Evolutionary conservation across 2,329 filamentous ascomycete species (phyloP).

Genomic region (Pyricularia grisea): DNA sequence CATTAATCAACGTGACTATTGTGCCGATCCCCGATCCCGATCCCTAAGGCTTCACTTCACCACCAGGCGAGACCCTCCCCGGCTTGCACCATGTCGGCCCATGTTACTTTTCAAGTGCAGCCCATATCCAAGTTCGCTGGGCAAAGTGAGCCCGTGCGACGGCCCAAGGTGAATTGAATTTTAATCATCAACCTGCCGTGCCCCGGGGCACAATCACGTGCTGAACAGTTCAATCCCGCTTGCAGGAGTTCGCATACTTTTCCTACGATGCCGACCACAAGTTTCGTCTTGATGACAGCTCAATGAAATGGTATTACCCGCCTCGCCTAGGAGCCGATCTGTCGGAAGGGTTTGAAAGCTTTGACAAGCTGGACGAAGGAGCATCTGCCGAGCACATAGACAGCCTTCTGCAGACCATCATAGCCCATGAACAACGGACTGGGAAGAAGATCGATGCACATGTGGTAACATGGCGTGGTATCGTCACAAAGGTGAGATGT

Average conservation of each 20-base stretch:
- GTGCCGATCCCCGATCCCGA: background rate
- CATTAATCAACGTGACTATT: background rate
- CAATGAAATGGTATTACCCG: conserved; percentile 81
- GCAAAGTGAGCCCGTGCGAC: conserved; percentile 59
- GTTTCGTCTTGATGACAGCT: conserved; percentile 68
- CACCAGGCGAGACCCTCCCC: background rate
- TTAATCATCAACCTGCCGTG: background rate
- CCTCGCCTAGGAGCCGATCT: conserved; percentile 63
- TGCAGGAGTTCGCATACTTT: conserved; percentile 81
- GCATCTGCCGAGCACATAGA: conserved; percentile 80
- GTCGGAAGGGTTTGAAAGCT: conserved; percentile 70
- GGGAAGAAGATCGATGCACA: conserved; percentile 63
- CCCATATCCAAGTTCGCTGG: conserved; percentile 62
- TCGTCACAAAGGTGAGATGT: conserved; percentile 82
- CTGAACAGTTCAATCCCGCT: background rate
- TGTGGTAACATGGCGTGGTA: conserved; percentile 88
- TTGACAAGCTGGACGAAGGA: conserved; percentile 69
- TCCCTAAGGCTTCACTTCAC: background rate
- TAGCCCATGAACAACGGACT: conserved; percentile 60
- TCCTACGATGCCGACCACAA: conserved; percentile 82
- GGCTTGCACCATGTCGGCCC: background rate
- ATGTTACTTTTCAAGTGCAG: conserved; percentile 31
- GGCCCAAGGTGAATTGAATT: conserved; percentile 54
- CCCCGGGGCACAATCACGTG: background rate
- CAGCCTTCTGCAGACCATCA: conserved; percentile 68